Evolutionary conservation across 306 rosid species (phyloP), one percentile per base, ranked within the genome.

Genomic region (Vigna nakashimae): DNA sequence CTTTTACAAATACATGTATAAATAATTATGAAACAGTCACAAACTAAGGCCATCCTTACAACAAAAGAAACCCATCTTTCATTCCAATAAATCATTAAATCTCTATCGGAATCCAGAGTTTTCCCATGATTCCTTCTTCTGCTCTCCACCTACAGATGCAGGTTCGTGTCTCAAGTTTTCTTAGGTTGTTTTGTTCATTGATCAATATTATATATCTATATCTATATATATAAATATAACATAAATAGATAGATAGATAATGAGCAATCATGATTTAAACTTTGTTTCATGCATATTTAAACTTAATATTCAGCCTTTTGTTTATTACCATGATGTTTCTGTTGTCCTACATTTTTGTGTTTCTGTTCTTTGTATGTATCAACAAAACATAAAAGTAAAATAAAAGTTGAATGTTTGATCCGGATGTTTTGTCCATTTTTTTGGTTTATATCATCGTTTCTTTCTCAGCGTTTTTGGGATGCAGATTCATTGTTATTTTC

Each of bases 121-220:
- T 40, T 76, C 43, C 32, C 22, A 16, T 57, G 28, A 82, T 64
- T 78, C 52, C 12, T 57, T 43, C 55, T 79, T 65, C 73, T 59
- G n/a, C 68, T 79, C 62, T 62, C 62, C 55, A 46, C 45, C 66
- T 12, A 14, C 86, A 32, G 5, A 73, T 60, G 56, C 62, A 82
- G 90, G 86, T 89, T 76, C 65, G 68, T 70, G 59, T 52, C 57
- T 68, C 50, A 8, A 11, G 16, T 76, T 69, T 28, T 60, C 20
- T 49, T 43, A 28, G 60, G 38, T 17, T 8, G 7, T 51, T 38
- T 53, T 51, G 20, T 74, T 20, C 3, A 66, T 55, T 78, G 50
- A 66, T 51, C 59, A 46, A 18, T 56, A 34, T 68, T 18, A 73
- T 32, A 5, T 34, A 34, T 34, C 38, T 34, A 5, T 34, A 5